Percentiles rank a stretch among this genome's conserved stretches.
These are phyloP conservation scores for Trichoderma sp. DNA, from an alignment of 2,329 filamentous ascomycete species.

Conservation along the genomic window DNA sequence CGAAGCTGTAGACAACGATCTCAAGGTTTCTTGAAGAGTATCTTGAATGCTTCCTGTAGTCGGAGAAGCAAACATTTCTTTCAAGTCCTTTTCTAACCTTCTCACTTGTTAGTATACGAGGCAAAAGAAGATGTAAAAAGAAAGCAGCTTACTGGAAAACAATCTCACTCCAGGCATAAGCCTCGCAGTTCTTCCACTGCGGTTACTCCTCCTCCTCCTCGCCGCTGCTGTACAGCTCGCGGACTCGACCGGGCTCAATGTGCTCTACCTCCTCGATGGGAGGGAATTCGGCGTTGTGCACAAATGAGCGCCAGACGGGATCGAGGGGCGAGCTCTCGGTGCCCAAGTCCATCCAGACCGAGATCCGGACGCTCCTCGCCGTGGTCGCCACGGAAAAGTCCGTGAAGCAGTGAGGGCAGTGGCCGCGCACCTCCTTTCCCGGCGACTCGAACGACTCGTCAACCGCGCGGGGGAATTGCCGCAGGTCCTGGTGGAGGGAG, in stretches of 20 bases:
- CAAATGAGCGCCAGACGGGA: neutral
- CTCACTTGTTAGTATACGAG: no score
- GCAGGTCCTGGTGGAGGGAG: neutral
- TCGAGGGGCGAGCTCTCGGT: conserved; percentile 13
- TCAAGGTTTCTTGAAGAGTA: neutral
- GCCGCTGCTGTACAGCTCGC: neutral
- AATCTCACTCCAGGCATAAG: no score
- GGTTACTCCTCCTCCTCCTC: neutral
- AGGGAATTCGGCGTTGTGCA: neutral
- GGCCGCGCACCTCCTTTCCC: neutral
- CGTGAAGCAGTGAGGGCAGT: conserved; percentile 12
- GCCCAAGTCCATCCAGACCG: conserved; percentile 19
- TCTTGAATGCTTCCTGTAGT: neutral
- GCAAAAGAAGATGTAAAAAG: no score
- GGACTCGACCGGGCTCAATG: neutral
- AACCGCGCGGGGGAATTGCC: neutral
- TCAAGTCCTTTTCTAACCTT: no score
- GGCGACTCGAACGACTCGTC: neutral
- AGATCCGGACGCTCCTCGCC: neutral
- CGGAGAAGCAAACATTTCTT: no score
- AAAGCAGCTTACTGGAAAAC: no score
- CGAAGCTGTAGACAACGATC: neutral
- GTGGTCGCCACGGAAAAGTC: conserved; percentile 14
- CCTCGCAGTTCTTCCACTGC: no score
- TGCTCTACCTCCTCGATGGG: neutral